phyloP scores from a whole-genome alignment of 2,329 filamentous ascomycete genomes.

The Nigrograna mackinnonii region DNA sequence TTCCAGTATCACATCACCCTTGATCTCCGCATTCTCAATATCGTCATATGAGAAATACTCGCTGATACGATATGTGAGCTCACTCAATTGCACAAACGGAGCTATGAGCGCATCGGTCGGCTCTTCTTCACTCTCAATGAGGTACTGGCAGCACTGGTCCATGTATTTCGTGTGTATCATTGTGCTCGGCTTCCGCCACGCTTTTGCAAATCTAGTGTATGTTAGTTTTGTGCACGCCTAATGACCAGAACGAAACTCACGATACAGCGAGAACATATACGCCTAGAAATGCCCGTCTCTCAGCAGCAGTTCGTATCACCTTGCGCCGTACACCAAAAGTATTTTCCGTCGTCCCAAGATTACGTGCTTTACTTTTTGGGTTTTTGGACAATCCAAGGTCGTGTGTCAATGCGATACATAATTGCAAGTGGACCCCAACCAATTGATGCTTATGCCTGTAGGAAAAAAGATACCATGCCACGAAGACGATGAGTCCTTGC shows the following conservation, averaged over 20 bases:
- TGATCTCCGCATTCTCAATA: slow-evolving; percentile 19
- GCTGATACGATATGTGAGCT: slow-evolving; percentile 18
- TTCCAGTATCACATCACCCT: slow-evolving; percentile 19
- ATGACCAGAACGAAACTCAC: slow-evolving; percentile 11
- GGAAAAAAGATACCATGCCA: slow-evolving; percentile 43
- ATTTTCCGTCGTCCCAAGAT: too few species aligned
- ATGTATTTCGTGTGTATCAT: slow-evolving; percentile 19
- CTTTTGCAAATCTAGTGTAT: slow-evolving; percentile 17
- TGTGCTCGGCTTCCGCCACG: slow-evolving; percentile 21
- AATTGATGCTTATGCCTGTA: slow-evolving; percentile 31
- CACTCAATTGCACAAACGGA: slow-evolving; percentile 18
- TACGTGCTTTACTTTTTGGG: too few species aligned
- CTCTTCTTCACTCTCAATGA: slow-evolving; percentile 12
- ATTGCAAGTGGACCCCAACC: slow-evolving; percentile 34
- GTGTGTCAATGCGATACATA: slow-evolving; percentile 40
- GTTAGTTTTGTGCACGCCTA: slow-evolving; percentile 4
- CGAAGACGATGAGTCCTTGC: slow-evolving; percentile 42
- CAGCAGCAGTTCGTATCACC: slow-evolving; percentile 6
- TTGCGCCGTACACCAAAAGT: neutral
- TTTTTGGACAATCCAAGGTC: slow-evolving; percentile 31
- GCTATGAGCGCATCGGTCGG: slow-evolving; percentile 20
- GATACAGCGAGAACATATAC: slow-evolving; percentile 16
- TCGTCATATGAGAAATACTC: slow-evolving; percentile 27
- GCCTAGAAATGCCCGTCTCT: slow-evolving; percentile 24
- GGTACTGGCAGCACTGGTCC: slow-evolving; percentile 13